These are phyloP conservation scores for Xylaria palmicola DNA, from an alignment of 495 filamentous ascomycete genomes.

Conservation along the genomic window DNA sequence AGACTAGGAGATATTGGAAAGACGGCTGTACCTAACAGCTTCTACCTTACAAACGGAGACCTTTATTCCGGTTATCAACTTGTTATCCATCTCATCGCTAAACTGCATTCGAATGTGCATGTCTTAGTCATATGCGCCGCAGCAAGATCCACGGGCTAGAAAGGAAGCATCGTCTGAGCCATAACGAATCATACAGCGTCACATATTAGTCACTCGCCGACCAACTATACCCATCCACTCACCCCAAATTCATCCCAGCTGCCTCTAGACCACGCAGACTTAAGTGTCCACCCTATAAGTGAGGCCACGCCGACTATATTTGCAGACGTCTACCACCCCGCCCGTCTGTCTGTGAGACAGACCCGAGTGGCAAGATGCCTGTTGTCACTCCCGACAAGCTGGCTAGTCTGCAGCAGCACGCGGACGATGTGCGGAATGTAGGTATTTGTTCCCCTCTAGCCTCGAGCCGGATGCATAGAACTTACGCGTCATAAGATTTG, in stretches of 20 bases:
- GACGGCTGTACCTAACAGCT: neutral
- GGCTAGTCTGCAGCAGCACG: slow-evolving; percentile 76
- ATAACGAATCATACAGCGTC: slow-evolving; percentile 12
- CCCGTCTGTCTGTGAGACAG: neutral
- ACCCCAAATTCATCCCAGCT: neutral
- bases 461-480: slow-evolving; percentile 14
- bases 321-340: neutral
- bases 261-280: neutral
- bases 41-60: neutral
- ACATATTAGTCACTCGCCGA: slow-evolving; percentile 9
- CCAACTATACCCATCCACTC: neutral
- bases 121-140: neutral
- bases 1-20: no score
- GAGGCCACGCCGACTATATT: neutral
- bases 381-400: slow-evolving; percentile 85
- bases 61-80: neutral
- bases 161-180: neutral
- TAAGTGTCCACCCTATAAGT: neutral
- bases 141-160: neutral
- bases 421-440: slow-evolving; percentile 88
- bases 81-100: no score
- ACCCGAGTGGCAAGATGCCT: slow-evolving; percentile 68
- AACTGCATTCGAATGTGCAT: no score
- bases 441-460: slow-evolving; percentile 37
- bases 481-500: slow-evolving; percentile 68